phyloP scores from a whole-genome alignment of 306 rosid species.

The Cicer yamashitae region DNA sequence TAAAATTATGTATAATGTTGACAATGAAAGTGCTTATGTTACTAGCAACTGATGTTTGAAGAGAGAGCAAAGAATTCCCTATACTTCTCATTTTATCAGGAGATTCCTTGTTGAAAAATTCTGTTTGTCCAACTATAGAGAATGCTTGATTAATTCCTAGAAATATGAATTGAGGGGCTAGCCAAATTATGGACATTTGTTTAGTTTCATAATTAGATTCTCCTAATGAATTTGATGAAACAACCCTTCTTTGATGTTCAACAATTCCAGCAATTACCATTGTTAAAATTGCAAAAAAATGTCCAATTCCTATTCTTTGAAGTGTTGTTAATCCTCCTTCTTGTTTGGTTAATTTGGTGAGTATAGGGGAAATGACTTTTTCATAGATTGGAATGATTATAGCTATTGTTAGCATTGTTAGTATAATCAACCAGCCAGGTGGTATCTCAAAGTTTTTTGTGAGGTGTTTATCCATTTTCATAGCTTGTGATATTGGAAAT shows the following conservation, averaged over 20 bases:
- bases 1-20: slow-evolving; percentile 32
- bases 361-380: neutral
- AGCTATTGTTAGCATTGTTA: slow-evolving; percentile 34
- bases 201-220: neutral
- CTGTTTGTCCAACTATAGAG: slow-evolving; percentile 47
- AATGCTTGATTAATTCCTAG: slow-evolving; percentile 43
- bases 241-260: slow-evolving; percentile 21
- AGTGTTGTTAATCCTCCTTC: slow-evolving; percentile 44
- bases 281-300: neutral
- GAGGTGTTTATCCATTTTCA: slow-evolving; percentile 41
- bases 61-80: slow-evolving; percentile 44
- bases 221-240: neutral
- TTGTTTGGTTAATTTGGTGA: slow-evolving; percentile 42
- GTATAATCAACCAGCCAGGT: slow-evolving; percentile 28
- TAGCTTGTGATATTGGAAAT: slow-evolving; percentile 54
- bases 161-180: slow-evolving; percentile 47
- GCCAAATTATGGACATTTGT: slow-evolving; percentile 56
- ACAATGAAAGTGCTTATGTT: slow-evolving; percentile 42
- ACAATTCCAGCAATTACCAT: slow-evolving; percentile 31
- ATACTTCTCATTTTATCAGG: slow-evolving; percentile 61
- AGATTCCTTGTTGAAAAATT: slow-evolving; percentile 54
- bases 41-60: slow-evolving; percentile 33
- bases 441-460: slow-evolving; percentile 34
- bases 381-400: slow-evolving; percentile 35
- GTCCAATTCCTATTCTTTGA: slow-evolving; percentile 43